Evolutionary conservation across 768 basidiomycete species (phyloP), one percentile per base, ranked within the genome.

Genomic region (Hypholoma sublateritium): DNA sequence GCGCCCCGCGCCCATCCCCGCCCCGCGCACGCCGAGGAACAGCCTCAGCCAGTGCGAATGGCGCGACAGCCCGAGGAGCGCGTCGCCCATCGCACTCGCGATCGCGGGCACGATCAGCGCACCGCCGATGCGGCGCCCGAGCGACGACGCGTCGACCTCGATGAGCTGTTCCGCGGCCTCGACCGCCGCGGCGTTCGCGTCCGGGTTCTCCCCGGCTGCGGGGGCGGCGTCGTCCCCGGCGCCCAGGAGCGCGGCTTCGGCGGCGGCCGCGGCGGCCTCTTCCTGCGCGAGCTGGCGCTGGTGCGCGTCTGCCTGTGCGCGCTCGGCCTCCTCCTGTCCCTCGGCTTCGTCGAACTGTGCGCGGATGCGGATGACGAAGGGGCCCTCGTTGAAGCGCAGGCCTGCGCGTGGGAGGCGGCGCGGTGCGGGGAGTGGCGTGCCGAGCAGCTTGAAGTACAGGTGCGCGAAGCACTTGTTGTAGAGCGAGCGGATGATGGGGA

Each of bases 41-140:
- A 61, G 70, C n/a, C 69, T 70, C 39, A 82, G 66, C 6, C 77
- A 57, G 3, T 53, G 34, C 3, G 80, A 79, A 55, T 72, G 73
- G 53, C 69, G 75, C 21, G 89, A 84, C 4, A 89, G 65, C 21
- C 75, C 76, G 37, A 82, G 71, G 3, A 92, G 76, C 13, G 88
- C 59, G 9, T 72, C 64, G 0, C 90, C 90, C 87, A 89, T 88
- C 45, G 75, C 62, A 46, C 73, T 83, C 19, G 90, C 80, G 60
- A 92, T 82, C 7, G 79, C 78, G 0, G 90, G 90, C 50, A 88
- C 76, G 56, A 87, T 71, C 16, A 92, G 71, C 0, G 89, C 88
- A 3, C 89, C 88, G 19, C 85, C 87, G 46, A 92, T 69, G 62
- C 82, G 73, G 12, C 88, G 81, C 1, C 89, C 89, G 3, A 90